Evolutionary conservation across 352 stramenopile genomes (phyloP).

Genomic region (Phytopythium oedochilum): DNA sequence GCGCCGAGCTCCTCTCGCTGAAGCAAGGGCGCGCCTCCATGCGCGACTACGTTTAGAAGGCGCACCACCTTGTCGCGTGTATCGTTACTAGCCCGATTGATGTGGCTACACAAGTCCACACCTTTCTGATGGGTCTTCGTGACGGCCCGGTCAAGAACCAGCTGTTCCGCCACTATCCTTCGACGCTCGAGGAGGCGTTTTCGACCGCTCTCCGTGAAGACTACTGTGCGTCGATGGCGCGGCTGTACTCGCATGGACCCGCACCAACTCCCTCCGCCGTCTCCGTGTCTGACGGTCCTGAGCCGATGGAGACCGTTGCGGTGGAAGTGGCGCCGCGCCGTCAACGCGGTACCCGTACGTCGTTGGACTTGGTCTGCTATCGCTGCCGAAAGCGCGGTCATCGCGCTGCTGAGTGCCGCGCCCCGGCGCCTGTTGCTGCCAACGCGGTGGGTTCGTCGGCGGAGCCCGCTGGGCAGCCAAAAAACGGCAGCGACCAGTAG

Average conservation of each 20-base stretch:
- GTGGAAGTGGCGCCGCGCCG: too few relatives aligned
- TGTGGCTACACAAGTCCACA: slow-evolving; percentile 8
- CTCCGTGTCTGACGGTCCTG: too few relatives aligned
- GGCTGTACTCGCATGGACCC: too few relatives aligned
- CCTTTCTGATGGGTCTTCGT: slow-evolving; percentile 11
- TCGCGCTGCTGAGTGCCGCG: slow-evolving; percentile 6
- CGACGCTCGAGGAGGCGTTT: too few relatives aligned
- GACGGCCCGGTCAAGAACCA: slow-evolving; percentile 4
- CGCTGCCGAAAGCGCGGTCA: too few relatives aligned
- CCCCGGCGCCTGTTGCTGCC: slow-evolving; percentile 2
- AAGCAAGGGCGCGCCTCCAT: slow-evolving; percentile 8
- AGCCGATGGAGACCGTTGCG: too few relatives aligned
- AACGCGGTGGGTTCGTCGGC: neutral
- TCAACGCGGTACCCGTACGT: too few relatives aligned
- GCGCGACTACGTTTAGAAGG: slow-evolving; percentile 6
- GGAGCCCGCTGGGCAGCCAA: neutral
- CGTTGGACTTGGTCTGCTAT: too few relatives aligned
- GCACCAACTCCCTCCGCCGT: too few relatives aligned
- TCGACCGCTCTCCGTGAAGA: too few relatives aligned
- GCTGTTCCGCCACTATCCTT: too few relatives aligned
- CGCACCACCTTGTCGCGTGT: slow-evolving; percentile 5
- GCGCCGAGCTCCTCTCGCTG: slow-evolving; percentile 3
- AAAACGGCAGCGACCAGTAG: slow-evolving; percentile 8
- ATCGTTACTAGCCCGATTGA: slow-evolving; percentile 7
- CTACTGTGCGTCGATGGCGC: too few relatives aligned